A percentile compares a stretch with the other conserved stretches of the same genome.
Evolutionary conservation across 169 alveolate genomes (phyloP).

Genomic region (Neospora caninum): DNA sequence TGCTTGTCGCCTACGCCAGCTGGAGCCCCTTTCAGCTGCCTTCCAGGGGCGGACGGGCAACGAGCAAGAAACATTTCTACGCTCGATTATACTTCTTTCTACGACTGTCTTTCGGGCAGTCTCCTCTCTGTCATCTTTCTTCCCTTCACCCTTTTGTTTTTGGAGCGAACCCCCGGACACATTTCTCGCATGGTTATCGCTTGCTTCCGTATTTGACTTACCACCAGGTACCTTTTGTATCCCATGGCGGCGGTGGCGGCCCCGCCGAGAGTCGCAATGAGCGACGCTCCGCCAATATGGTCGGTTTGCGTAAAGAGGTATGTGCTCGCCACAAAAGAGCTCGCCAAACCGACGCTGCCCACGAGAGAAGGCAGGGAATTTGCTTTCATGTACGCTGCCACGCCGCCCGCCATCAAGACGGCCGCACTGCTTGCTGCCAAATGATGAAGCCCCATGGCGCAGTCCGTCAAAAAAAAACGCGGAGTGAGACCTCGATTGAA

Average conservation of each 20-base stretch:
- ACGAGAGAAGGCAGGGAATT: constrained; percentile 15
- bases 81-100: too few species aligned
- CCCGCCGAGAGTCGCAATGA: background rate
- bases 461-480: background rate
- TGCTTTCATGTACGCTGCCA: background rate
- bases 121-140: too few species aligned
- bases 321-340: constrained; percentile 5
- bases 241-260: constrained; percentile 34
- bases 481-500: background rate
- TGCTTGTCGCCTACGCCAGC: too few species aligned
- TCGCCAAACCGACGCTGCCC: constrained; percentile 21
- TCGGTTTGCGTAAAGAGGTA: constrained; percentile 25
- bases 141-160: too few species aligned
- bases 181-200: too few species aligned
- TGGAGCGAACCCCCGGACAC: too few species aligned
- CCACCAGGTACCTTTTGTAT: background rate
- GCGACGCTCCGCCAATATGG: constrained; percentile 9
- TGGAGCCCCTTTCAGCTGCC: too few species aligned
- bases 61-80: too few species aligned
- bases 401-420: constrained; percentile 15
- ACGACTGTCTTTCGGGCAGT: too few species aligned
- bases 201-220: background rate
- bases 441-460: constrained; percentile 2
- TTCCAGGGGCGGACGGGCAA: too few species aligned
- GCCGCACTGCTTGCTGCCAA: constrained; percentile 36